phyloP scores from a whole-genome alignment of 2,329 filamentous ascomycete genomes.

The Neoarthrinium moseri region DNA sequence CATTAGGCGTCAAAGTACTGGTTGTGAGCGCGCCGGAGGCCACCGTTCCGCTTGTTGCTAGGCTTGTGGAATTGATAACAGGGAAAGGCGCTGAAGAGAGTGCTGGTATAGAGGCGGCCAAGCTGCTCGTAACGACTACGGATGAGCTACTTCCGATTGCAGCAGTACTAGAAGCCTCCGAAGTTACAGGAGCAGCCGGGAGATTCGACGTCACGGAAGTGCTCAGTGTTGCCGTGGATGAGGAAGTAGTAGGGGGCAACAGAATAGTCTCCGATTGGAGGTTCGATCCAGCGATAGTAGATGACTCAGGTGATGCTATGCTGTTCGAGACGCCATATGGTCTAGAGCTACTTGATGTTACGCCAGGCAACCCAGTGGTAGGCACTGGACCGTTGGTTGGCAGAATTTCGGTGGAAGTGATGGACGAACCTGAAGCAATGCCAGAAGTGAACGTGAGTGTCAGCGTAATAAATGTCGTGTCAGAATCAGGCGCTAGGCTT shows the following conservation, averaged over 20 bases:
- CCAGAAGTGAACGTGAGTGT: background rate
- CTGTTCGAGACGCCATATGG: no score
- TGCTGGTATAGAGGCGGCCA: background rate
- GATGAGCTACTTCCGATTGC: background rate
- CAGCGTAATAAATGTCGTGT: background rate
- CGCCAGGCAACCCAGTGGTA: no score
- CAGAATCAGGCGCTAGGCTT: background rate
- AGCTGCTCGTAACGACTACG: background rate
- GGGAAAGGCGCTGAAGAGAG: constrained; percentile 2
- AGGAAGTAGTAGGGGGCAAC: background rate
- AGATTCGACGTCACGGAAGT: no score
- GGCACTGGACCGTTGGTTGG: no score
- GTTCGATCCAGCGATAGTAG: no score
- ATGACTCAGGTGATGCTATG: no score
- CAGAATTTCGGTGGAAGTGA: no score
- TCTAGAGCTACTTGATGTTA: no score
- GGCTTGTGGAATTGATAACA: background rate
- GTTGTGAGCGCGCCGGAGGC: background rate
- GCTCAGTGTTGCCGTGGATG: background rate
- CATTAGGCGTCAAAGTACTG: background rate
- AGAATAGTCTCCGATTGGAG: background rate
- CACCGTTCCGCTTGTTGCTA: background rate
- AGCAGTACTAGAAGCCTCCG: background rate
- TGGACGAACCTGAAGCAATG: background rate
- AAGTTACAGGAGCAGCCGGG: no score